A percentile compares a stretch with the other conserved stretches of the same genome.
Evolutionary conservation across 2,329 filamentous ascomycete genomes (phyloP).

Genomic region (Sporothrix variecibatus): DNA sequence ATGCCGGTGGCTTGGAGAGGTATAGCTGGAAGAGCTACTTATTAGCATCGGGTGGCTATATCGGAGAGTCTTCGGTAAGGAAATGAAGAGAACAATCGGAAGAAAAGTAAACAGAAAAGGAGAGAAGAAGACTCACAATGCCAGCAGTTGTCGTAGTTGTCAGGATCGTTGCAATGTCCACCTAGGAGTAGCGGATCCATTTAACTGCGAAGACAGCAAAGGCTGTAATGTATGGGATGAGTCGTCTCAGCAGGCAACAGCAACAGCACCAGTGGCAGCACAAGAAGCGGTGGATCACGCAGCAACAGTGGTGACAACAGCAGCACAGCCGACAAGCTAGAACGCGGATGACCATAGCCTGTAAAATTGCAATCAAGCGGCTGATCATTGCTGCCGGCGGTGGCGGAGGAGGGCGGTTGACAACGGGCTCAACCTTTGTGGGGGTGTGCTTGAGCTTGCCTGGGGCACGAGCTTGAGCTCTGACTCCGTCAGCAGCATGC

Average conservation of each 20-base stretch:
- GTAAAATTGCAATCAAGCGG: neutral
- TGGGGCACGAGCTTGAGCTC: neutral
- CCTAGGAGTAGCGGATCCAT: slow-evolving; percentile 16
- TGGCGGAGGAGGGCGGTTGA: neutral
- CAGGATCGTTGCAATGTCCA: slow-evolving; percentile 13
- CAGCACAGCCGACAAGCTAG: neutral
- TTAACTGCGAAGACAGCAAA: neutral
- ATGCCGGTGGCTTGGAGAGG: slow-evolving; percentile 64
- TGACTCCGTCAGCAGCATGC: neutral
- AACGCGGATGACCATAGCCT: neutral
- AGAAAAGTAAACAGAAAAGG: neutral
- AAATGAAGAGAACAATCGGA: neutral
- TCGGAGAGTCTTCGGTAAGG: neutral
- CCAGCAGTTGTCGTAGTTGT: neutral
- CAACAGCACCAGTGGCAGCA: neutral
- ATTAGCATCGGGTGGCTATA: neutral
- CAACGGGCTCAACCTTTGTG: no score
- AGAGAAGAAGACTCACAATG: neutral
- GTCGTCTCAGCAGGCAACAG: neutral
- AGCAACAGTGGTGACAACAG: neutral
- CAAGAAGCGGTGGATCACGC: neutral
- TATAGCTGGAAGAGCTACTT: slow-evolving; percentile 52
- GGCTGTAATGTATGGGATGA: neutral
- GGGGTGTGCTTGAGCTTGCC: neutral
- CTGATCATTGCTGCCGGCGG: neutral